Evolutionary conservation across 176 grass and related monocot species (phyloP), one percentile per base, ranked within the genome.

Genomic region (Oryza longistaminata): DNA sequence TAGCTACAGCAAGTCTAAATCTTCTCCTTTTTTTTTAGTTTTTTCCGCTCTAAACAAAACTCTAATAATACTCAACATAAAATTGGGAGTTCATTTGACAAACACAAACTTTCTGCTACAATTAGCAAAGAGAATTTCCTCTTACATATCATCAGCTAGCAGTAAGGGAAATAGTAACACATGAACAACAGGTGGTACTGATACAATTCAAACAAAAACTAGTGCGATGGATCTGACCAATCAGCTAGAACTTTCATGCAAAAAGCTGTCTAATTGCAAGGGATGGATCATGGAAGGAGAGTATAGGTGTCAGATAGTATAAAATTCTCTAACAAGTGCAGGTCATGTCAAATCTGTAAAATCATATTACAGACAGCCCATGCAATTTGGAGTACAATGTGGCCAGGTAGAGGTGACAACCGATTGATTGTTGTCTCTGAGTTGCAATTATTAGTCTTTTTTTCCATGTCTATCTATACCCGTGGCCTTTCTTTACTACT

Each of bases 351-450:
- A 76, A 81, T 81, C 66, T 73, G 49, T 72, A 75, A 84, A 66
- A 84, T 71, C 53, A 73, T 73, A 33, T 80, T 67, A 64, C 52
- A 72, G 21, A 34, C 33, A 72, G 85, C 13, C 35, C 82, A 75
- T 77, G 60, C 49, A 83, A 50, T 39, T 64, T 29, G 22, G n/a
- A n/a, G 76, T 79, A 86, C 79, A 86, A 66, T 79, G 74, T 70
- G 75, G 78, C 66, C 86, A 86, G 43, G 68, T 66, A 40, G 89
- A 94, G 60, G 85, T 92, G 81, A 81, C 77, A 88, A 40, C 48
- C 44, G 82, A 94, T 92, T 88, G 85, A 90, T 85, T 72, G 83
- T 78, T 82, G 77, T 80, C 66, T 50, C 72, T 81, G 29, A 73
- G 31, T 71, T 64, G 71, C 52, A 88, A 88, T 90, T 81, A 92